Percentiles rank a stretch among this genome's conserved stretches.
Evolutionary conservation across 495 filamentous ascomycete species (phyloP).

Genomic region (Penicillium egyptiacum): DNA sequence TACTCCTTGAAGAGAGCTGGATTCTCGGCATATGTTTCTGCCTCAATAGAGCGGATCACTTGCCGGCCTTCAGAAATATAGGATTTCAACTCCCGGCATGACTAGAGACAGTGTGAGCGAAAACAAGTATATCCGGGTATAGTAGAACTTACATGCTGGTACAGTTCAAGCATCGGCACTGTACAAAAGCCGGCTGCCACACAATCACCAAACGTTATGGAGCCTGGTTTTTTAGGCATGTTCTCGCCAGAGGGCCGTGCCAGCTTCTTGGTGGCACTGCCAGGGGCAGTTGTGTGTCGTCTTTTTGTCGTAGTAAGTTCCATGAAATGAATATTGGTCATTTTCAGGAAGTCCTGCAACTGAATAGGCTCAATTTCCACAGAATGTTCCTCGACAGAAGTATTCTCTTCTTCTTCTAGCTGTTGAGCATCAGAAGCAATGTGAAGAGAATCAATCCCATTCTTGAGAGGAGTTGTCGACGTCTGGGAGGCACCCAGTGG

Average conservation of each 20-base stretch:
- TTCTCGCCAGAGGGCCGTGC: constrained; percentile 41
- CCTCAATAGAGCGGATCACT: constrained; percentile 85
- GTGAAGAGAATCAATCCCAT: constrained; percentile 26
- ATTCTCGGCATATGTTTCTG: constrained; percentile 80
- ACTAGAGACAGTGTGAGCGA: constrained; percentile 52
- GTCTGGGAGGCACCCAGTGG: constrained; percentile 17
- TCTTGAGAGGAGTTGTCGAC: constrained; percentile 28
- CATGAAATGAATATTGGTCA: constrained; percentile 97
- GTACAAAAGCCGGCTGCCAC: constrained; percentile 90
- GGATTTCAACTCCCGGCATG: constrained; percentile 89
- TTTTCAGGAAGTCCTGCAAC: constrained; percentile 87
- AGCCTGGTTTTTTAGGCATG: constrained; percentile 42
- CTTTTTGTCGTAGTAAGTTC: constrained; percentile 90
- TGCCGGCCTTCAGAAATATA: constrained; percentile 89
- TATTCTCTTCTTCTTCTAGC: constrained; percentile 22
- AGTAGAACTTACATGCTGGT: constrained; percentile 72
- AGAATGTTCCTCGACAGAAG: constrained; percentile 19
- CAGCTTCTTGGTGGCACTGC: constrained; percentile 42
- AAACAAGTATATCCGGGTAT: not conserved
- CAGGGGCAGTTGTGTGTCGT: constrained; percentile 74
- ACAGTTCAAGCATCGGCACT: constrained; percentile 88
- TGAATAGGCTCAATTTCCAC: constrained; percentile 68
- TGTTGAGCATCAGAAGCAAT: constrained; percentile 27
- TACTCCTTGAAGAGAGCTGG: constrained; percentile 92
- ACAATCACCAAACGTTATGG: constrained; percentile 64